phyloP scores from a whole-genome alignment of 306 rosid species.

The Casuarina equisetifolia region DNA sequence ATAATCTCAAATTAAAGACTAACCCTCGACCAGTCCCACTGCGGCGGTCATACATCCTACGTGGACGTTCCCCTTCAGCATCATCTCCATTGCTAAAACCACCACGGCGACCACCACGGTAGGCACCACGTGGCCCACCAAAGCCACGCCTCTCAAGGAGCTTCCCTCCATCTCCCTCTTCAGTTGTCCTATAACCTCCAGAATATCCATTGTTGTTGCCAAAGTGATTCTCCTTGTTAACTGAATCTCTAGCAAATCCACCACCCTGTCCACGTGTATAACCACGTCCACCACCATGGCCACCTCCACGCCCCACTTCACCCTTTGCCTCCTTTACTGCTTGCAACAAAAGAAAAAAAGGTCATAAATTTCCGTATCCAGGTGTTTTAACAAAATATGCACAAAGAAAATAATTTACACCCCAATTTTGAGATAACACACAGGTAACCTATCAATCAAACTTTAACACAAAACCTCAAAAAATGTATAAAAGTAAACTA shows the following conservation, averaged over 20 bases:
- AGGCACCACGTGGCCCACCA: slow-evolving; percentile 51
- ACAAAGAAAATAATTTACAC: not conserved
- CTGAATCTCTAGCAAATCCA: slow-evolving; percentile 41
- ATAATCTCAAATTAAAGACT: slow-evolving; percentile 11
- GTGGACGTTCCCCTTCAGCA: slow-evolving; percentile 56
- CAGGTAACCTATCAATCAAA: not conserved
- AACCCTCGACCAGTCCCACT: slow-evolving; percentile 77
- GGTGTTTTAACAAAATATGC: no score
- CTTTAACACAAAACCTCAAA: not conserved
- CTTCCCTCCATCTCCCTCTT: slow-evolving; percentile 47
- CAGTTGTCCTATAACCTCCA: slow-evolving; percentile 43
- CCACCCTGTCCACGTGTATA: slow-evolving; percentile 55
- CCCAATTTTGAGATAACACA: not conserved
- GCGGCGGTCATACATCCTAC: slow-evolving; percentile 50
- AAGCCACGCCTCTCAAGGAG: slow-evolving; percentile 54
- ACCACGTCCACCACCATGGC: slow-evolving; percentile 53
- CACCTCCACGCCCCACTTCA: slow-evolving; percentile 51
- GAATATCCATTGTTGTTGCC: slow-evolving; percentile 35
- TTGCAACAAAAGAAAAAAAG: not conserved
- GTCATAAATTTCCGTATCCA: no score
- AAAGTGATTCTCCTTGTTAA: slow-evolving; percentile 37
- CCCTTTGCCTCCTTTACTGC: slow-evolving; percentile 50
- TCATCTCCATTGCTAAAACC: slow-evolving; percentile 52
- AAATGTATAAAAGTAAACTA: not conserved
- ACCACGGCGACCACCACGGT: slow-evolving; percentile 58